Conservation (phyloP, 768 basidiomycete genomes). For the Coprinopsis sp. region DNA sequence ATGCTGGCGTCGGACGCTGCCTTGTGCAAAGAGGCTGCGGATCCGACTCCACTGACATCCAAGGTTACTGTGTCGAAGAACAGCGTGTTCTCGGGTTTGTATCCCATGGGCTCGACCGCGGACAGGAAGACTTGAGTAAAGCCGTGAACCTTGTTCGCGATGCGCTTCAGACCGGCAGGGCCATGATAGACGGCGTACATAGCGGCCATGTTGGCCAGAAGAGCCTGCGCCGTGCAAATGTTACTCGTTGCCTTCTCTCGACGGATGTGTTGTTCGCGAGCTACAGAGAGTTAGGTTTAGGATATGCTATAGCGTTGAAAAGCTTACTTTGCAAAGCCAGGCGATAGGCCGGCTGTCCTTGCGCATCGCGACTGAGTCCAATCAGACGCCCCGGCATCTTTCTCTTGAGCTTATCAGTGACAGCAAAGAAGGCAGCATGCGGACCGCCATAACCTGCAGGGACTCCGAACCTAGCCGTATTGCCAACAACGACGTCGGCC, state of each 20-base stretch:
- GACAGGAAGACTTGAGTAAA: constrained; percentile 74
- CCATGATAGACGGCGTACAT: constrained; percentile 99
- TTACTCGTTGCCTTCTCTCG: constrained; percentile 98
- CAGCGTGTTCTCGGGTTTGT: constrained; percentile 57
- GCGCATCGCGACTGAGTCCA: constrained; percentile 80
- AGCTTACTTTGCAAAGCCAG: constrained; percentile 87
- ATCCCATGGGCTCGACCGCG: constrained; percentile 68
- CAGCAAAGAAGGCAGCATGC: constrained; percentile 96
- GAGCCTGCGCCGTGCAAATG: constrained; percentile 95
- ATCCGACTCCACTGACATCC: constrained; percentile 55
- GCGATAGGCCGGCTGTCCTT: constrained; percentile 86
- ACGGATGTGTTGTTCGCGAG: constrained; percentile 94
- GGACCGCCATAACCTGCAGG: constrained; percentile 97
- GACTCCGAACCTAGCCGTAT: constrained; percentile 95
- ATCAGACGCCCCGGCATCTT: constrained; percentile 99
- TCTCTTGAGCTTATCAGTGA: constrained; percentile 85
- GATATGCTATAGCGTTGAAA: neutral
- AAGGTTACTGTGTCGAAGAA: constrained; percentile 94
- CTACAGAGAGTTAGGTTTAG: constrained; percentile 33
- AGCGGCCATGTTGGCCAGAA: constrained; percentile 98
- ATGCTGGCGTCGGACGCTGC: constrained; percentile 61
- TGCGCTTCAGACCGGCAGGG: constrained; percentile 75
- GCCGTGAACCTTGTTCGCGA: constrained; percentile 87
- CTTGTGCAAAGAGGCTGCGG: constrained; percentile 61
- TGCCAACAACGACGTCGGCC: constrained; percentile 92